Evolutionary conservation across 352 stramenopile genomes (phyloP).

Genomic region (Phytophthora parvispora): DNA sequence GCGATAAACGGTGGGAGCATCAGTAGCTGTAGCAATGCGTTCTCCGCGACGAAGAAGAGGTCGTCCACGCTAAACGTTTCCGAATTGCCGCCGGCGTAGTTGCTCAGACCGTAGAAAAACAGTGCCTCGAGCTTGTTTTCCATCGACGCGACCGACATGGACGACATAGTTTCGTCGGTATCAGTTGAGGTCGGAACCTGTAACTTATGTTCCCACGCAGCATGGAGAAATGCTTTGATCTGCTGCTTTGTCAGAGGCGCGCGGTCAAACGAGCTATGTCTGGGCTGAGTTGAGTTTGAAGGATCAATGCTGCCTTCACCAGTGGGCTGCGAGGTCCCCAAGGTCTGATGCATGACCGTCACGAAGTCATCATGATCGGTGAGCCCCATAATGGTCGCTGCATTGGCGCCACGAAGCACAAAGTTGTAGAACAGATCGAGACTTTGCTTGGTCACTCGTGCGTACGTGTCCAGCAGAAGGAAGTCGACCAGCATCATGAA

Average conservation of each 20-base stretch:
- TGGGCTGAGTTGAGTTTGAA: background rate
- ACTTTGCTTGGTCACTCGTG: slow-evolving; percentile 49
- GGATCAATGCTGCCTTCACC: slow-evolving; percentile 16
- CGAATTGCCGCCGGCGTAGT: background rate
- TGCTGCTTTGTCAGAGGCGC: slow-evolving; percentile 48
- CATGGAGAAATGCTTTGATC: slow-evolving; percentile 55
- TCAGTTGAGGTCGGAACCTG: background rate
- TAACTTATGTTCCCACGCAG: slow-evolving; percentile 51
- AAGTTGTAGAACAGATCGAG: slow-evolving; percentile 50
- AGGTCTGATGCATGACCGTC: slow-evolving; percentile 21
- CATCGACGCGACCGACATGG: slow-evolving; percentile 33
- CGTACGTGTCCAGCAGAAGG: slow-evolving; percentile 57
- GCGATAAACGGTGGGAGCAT: slow-evolving; percentile 29
- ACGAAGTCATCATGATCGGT: slow-evolving; percentile 28
- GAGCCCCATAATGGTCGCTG: slow-evolving; percentile 38
- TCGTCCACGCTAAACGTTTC: slow-evolving; percentile 44
- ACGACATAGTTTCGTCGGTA: background rate
- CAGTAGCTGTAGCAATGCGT: slow-evolving; percentile 22
- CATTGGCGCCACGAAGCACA: slow-evolving; percentile 57
- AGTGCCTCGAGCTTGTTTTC: slow-evolving; percentile 50
- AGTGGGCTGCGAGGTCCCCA: slow-evolving; percentile 1
- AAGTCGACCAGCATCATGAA: slow-evolving; percentile 71
- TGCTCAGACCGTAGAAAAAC: slow-evolving; percentile 35
- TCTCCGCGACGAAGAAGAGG: slow-evolving; percentile 30
- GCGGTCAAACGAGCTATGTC: background rate